Percentiles rank a stretch among this genome's conserved stretches.
Conservation (phyloP, 225 moss, liverwort and hornwort species). For the Straminergon stramineum region DNA sequence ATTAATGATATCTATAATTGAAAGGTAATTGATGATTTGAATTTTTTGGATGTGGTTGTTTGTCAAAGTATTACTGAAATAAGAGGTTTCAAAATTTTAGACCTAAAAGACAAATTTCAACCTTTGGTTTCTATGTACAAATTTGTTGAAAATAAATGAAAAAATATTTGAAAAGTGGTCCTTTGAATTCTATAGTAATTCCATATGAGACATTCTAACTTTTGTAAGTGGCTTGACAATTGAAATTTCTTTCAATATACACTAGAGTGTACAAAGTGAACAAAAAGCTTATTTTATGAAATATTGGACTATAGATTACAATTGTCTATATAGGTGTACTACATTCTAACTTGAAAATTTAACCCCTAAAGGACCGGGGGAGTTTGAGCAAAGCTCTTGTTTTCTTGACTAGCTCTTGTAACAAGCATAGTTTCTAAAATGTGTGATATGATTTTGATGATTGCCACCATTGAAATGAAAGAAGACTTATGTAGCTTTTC, state of each 20-base stretch:
- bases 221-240: not conserved
- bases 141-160: not conserved
- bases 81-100: not conserved
- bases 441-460: no score
- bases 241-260: not conserved
- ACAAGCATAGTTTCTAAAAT: no score
- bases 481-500: no score
- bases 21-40: no score
- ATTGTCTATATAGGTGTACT: not conserved
- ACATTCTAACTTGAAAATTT: not conserved
- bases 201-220: not conserved
- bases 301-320: not conserved
- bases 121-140: not conserved
- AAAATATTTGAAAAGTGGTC: not conserved
- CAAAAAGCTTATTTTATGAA: not conserved
- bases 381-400: no score
- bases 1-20: no score
- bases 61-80: no score
- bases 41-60: no score
- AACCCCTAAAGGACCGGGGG: no score
- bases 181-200: not conserved
- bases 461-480: no score
- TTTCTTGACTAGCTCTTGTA: no score
- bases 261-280: not conserved
- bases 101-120: not conserved